Evolutionary conservation across 331 rosid genomes (phyloP).

Genomic region (Quercus phellos): DNA sequence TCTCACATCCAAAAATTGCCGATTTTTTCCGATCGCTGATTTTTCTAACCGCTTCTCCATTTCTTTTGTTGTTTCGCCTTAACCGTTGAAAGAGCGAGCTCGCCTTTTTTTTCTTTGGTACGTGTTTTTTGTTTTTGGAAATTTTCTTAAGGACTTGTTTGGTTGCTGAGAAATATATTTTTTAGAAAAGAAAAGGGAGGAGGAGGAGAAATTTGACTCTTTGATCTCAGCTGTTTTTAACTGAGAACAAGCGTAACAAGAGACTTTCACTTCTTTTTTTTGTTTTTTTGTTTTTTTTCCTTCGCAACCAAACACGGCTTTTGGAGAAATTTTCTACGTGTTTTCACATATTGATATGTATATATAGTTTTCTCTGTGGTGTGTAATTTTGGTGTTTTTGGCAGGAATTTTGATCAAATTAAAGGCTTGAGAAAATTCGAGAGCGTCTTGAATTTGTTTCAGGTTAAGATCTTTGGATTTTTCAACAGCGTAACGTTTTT

Average conservation of each 20-base stretch:
- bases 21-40: slow-evolving; percentile 25
- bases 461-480: background rate
- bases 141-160: slow-evolving; percentile 1
- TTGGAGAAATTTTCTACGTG: background rate
- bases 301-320: slow-evolving; percentile 15
- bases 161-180: slow-evolving; percentile 2
- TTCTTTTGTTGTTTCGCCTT: background rate
- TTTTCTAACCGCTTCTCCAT: slow-evolving; percentile 18
- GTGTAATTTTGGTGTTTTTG: background rate
- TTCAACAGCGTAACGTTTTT: background rate
- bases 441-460: background rate
- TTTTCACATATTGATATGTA: background rate
- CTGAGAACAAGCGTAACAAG: background rate
- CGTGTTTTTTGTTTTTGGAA: slow-evolving; percentile 13
- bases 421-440: background rate
- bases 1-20: background rate
- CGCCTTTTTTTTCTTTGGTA: background rate
- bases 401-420: slow-evolving; percentile 12
- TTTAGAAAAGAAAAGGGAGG: background rate
- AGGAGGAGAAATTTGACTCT: background rate
- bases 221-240: background rate
- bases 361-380: background rate
- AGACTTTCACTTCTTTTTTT: background rate
- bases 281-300: background rate
- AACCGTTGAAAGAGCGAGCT: background rate